Base-by-base conservation (phyloP, 805 yeast species). In the Saccharomyces paradoxus region DNA sequence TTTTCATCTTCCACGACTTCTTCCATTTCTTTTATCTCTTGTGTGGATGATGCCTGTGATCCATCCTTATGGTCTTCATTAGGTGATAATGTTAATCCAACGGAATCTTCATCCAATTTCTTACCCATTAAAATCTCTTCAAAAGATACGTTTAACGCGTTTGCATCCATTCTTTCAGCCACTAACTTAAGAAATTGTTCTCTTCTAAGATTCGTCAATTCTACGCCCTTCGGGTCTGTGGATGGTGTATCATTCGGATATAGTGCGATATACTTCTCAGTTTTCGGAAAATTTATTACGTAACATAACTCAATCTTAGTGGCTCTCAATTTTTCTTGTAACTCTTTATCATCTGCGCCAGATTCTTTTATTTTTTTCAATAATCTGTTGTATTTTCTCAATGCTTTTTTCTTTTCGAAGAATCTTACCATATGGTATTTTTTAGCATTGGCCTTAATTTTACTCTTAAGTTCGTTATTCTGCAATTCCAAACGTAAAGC, bases 361-460 rank as follows among this genome's bases (percentile, higher is more conserved):
- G 67, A 52, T 3, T 56, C 61, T 22, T 61, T 67, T 13, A 67
- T 53, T 48, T 64, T 60, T 56, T 75, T 77, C 50, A 69, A 65
- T 5, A 71, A 66, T 55, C 75, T 73, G 59, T 84, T 86, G 64
- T 87, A 81, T 55, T 75, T 80, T 65, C 96, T 79, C 27, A 81
- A 61, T 0, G 96, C 94, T 77, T 90, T 91, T 73, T 89, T 89
- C 65, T 79, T 82, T 70, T 91, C 98, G 58, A 94, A 89, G 67
- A 94, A 94, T 60, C 92, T 80, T 50, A 94, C 89, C 91, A 89
- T 90, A 67, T 89, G 97, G 68, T 94, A 94, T 71, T 85, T 87
- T 60, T 83, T 79, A 12, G 89, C 81, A 44, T 76, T 71, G 52
- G 78, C 76, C 58, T 77, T 79, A 17, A 80, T 79, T 59, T 74